These are phyloP conservation scores for Phytophthora lateralis DNA, from an alignment of 352 stramenopile species.

Conservation along the genomic window DNA sequence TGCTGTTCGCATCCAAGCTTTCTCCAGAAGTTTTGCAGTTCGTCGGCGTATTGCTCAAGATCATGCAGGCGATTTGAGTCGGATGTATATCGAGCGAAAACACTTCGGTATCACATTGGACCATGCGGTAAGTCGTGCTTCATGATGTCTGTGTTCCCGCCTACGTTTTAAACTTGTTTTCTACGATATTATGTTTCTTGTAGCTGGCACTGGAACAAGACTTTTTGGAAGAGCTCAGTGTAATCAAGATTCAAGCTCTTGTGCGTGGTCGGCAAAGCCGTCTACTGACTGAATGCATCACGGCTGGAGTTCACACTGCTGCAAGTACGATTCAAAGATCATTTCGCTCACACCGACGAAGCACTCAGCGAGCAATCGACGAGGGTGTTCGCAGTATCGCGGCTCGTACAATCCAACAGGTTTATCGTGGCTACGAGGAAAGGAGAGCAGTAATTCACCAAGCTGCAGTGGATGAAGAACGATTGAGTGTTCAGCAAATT, in stretches of 20 bases:
- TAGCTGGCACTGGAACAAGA: slow-evolving; percentile 45
- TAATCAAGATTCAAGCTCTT: slow-evolving; percentile 68
- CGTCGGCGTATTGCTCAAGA: slow-evolving; percentile 30
- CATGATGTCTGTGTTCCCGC: not conserved
- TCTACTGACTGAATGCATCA: slow-evolving; percentile 48
- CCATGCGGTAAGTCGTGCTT: slow-evolving; percentile 44
- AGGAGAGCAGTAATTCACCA: slow-evolving; percentile 32
- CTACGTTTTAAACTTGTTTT: not conserved
- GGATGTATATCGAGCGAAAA: slow-evolving; percentile 64
- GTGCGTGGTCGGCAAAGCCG: slow-evolving; percentile 65
- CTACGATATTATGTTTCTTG: not conserved
- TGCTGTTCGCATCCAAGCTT: slow-evolving; percentile 46
- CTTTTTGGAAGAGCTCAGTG: slow-evolving; percentile 55
- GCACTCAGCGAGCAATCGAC: slow-evolving; percentile 5
- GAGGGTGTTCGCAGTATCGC: slow-evolving; percentile 56
- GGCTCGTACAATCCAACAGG: slow-evolving; percentile 52
- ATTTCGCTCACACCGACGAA: slow-evolving; percentile 37
- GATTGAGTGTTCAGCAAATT: slow-evolving; percentile 53
- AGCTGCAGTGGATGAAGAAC: slow-evolving; percentile 38
- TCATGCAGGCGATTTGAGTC: slow-evolving; percentile 50
- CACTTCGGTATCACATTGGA: slow-evolving; percentile 54
- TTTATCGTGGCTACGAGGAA: slow-evolving; percentile 38
- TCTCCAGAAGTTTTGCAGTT: slow-evolving; percentile 31
- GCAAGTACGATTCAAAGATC: slow-evolving; percentile 53
- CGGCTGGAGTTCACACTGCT: slow-evolving; percentile 49